phyloP scores from a whole-genome alignment of 108 stramenopile genomes.

The Nitzschia sp. region DNA sequence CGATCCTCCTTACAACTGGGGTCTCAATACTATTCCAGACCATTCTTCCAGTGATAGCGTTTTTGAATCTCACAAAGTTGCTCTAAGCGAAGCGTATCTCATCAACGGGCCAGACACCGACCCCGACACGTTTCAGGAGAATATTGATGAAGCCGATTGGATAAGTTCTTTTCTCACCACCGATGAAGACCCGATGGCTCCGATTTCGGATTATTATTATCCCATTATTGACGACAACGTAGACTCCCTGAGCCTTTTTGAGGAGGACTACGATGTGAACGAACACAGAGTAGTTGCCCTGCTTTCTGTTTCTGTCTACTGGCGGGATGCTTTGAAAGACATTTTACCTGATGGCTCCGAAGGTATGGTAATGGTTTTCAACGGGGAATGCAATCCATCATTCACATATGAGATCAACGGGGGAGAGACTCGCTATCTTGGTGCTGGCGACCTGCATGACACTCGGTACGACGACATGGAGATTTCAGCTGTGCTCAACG shows the following conservation, averaged over 20 bases:
- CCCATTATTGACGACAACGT: not conserved
- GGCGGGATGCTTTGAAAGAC: not conserved
- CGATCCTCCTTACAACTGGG: not conserved
- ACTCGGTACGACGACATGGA: slow-evolving; percentile 26
- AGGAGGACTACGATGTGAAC: not conserved
- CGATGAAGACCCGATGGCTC: not conserved
- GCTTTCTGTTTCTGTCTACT: not conserved
- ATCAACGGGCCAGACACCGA: slow-evolving; percentile 11
- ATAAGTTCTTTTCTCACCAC: not conserved
- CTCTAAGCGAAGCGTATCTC: slow-evolving; percentile 14
- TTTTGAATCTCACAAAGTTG: not conserved
- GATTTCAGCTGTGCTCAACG: not conserved
- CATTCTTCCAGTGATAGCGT: not conserved
- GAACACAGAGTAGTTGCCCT: not conserved
- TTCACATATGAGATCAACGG: slow-evolving; percentile 51
- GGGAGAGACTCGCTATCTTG: slow-evolving; percentile 31
- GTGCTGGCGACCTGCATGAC: slow-evolving; percentile 49
- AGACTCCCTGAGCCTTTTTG: not conserved
- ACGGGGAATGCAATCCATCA: slow-evolving; percentile 29
- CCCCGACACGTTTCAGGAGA: not conserved
- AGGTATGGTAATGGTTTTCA: slow-evolving; percentile 46
- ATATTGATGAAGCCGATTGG: not conserved
- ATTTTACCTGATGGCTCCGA: slow-evolving; percentile 51
- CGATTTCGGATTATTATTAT: not conserved
- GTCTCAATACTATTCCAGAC: not conserved